phyloP scores from a whole-genome alignment of 495 filamentous ascomycete genomes.

The Aspergillus avenaceus region DNA sequence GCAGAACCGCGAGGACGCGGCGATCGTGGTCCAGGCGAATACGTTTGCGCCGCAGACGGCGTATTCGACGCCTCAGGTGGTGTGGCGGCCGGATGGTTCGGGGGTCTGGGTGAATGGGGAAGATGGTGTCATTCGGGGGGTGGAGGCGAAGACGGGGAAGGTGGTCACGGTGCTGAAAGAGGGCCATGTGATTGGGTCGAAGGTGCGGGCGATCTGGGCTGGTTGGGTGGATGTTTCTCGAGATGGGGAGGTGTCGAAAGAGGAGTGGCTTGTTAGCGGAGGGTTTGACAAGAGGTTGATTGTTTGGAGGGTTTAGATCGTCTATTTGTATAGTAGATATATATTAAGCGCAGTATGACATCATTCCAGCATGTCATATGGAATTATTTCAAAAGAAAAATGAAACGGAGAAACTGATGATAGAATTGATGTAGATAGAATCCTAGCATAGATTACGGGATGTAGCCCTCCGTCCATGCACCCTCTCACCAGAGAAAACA shows the following conservation, averaged over 20 bases:
- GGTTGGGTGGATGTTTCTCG: constrained; percentile 42
- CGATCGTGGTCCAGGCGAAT: constrained; percentile 54
- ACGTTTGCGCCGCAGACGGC: constrained; percentile 64
- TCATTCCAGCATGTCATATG: no score
- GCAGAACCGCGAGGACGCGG: constrained; percentile 55
- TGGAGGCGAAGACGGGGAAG: constrained; percentile 61
- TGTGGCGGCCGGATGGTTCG: constrained; percentile 60
- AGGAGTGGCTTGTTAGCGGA: constrained; percentile 63
- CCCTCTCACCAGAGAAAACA: constrained; percentile 56
- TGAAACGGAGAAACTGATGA: background rate
- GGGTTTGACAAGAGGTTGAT: constrained; percentile 64
- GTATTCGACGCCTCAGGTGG: constrained; percentile 62
- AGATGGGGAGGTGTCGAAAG: constrained; percentile 20
- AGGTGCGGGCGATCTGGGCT: constrained; percentile 63
- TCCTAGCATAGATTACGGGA: constrained; percentile 13
- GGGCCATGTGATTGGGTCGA: constrained; percentile 56
- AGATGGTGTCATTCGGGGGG: constrained; percentile 60
- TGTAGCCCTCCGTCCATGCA: constrained; percentile 92
- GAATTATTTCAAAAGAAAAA: no score
- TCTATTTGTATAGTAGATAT: no score
- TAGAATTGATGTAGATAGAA: background rate
- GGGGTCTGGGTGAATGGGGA: constrained; percentile 70
- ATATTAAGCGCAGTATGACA: background rate
- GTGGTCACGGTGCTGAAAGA: constrained; percentile 44
- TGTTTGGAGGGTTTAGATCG: constrained; percentile 49